Evolutionary conservation across 2,329 filamentous ascomycete species (phyloP).

Genomic region (Phyllosticta ampelicida): DNA sequence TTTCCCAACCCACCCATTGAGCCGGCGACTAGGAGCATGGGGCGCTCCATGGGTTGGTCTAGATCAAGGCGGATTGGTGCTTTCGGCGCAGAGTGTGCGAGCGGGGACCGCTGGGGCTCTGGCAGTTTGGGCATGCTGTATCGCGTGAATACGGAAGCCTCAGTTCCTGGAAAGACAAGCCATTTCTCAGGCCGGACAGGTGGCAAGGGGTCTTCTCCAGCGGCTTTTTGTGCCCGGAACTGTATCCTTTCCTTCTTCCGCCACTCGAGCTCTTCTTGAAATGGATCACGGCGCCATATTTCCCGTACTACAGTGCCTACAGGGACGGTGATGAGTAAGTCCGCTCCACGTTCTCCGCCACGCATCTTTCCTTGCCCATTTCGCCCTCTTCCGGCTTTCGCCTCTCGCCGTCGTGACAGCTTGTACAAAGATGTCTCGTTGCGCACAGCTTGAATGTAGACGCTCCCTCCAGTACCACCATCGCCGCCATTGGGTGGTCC

Average conservation of each 20-base stretch:
- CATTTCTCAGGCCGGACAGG: constrained; percentile 55
- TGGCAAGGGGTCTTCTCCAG: constrained; percentile 26
- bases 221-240: constrained; percentile 19
- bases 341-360: constrained; percentile 71
- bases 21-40: constrained; percentile 76
- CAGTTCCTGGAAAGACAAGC: constrained; percentile 73
- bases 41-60: constrained; percentile 62
- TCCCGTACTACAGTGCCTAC: constrained; percentile 87
- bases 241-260: constrained; percentile 14
- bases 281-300: constrained; percentile 65
- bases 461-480: constrained; percentile 78
- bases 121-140: constrained; percentile 49
- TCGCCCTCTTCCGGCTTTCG: constrained; percentile 65
- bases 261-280: constrained; percentile 48
- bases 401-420: constrained; percentile 62
- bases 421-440: constrained; percentile 93
- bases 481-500: constrained; percentile 93
- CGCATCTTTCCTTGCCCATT: constrained; percentile 65
- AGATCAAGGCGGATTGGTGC: constrained; percentile 54
- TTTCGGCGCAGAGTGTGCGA: constrained; percentile 57
- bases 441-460: constrained; percentile 88
- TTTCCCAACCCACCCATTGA: constrained; percentile 87
- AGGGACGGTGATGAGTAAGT: constrained; percentile 80
- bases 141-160: constrained; percentile 56
- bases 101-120: constrained; percentile 43